Evolutionary conservation across 352 stramenopile species (phyloP), one percentile per base, ranked within the genome.

Genomic region (Pythium apleroticum): DNA sequence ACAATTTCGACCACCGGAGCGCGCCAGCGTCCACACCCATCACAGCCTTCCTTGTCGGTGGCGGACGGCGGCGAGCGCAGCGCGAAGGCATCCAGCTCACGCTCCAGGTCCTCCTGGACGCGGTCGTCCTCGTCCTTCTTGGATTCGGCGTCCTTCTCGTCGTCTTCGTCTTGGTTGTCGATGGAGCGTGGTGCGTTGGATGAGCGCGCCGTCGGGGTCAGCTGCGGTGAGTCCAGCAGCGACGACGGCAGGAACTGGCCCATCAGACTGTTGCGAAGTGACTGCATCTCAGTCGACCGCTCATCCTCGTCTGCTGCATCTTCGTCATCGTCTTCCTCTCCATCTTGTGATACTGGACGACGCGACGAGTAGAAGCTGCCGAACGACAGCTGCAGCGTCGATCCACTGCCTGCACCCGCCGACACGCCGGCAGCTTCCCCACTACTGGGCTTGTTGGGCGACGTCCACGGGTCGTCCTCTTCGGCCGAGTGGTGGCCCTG

Each of bases 191-290:
- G 24, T 24, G 27, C 46, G 22, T 41, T 60, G 5, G 27, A 33
- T 7, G 63, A 68, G 15, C 73, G 37, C 71, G 76, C 58, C 41
- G 77, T 89, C 37, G 85, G 83, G n/a, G 80, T 91, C 33, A 90
- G 65, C 74, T 93, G 85, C 17, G 86, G 86, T 45, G 86, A 95
- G 62, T 95, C 86, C 45, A 95, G 68, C 31, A 95, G 66, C 46
- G 80, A 76, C 11, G 86, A 89, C 27, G 86, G 86, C 60, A 95
- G 61, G 37, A 90, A 95, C 60, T 95, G 84, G 33, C 74, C 86
- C 71, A 95, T 92, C 3, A 91, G 66, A 37, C 78, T 90, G 61
- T 72, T 88, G 24, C 84, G 82, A 30, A 92, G 66, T 27, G 80
- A 79, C 19, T 88, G 81, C 22, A 84, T 75, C 19, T 73, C 80